Percentiles rank a stretch among this genome's conserved stretches.
Evolutionary conservation across 768 basidiomycete genomes (phyloP).

Genomic region (Leccinum subtestaceum): DNA sequence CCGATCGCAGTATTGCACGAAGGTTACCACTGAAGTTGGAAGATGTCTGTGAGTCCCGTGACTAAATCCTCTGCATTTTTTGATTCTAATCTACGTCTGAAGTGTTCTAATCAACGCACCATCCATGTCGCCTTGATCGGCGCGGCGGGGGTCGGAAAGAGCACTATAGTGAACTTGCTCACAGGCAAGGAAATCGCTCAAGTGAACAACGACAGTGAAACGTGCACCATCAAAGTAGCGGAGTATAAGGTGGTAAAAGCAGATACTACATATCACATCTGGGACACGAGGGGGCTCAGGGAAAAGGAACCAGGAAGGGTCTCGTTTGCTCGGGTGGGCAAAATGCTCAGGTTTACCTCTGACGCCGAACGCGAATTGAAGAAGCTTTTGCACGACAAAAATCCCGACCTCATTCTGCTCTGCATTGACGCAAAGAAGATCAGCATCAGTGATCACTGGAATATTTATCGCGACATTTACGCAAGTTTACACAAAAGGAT

Average conservation of each 20-base stretch:
- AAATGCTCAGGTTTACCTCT: not conserved
- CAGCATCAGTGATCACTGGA: constrained; percentile 14
- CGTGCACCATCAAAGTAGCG: constrained; percentile 16
- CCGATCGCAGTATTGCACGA: too few species aligned
- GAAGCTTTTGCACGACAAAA: constrained; percentile 10
- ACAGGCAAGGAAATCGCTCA: constrained; percentile 12
- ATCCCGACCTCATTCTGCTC: constrained; percentile 20
- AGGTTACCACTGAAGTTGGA: not conserved
- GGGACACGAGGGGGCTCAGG: constrained; percentile 27
- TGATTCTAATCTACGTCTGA: not conserved
- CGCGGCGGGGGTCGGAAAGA: constrained; percentile 26
- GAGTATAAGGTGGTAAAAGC: constrained; percentile 11
- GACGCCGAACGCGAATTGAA: constrained; percentile 21
- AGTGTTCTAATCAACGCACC: constrained; percentile 1
- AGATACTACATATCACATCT: constrained; percentile 12
- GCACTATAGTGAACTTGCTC: constrained; percentile 27
- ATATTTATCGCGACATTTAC: constrained; percentile 20
- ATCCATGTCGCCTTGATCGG: constrained; percentile 23
- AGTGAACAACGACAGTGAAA: constrained; percentile 16
- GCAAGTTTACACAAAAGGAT: constrained; percentile 15
- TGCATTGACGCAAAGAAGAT: constrained; percentile 24
- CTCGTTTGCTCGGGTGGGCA: constrained; percentile 3
- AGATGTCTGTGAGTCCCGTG: constrained; percentile 18
- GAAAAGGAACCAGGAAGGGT: constrained; percentile 4
- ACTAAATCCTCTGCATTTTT: not conserved